These are phyloP conservation scores for Saccharomycopsis hybrid DNA, from an alignment of 1,139 yeast species.

Conservation along the genomic window DNA sequence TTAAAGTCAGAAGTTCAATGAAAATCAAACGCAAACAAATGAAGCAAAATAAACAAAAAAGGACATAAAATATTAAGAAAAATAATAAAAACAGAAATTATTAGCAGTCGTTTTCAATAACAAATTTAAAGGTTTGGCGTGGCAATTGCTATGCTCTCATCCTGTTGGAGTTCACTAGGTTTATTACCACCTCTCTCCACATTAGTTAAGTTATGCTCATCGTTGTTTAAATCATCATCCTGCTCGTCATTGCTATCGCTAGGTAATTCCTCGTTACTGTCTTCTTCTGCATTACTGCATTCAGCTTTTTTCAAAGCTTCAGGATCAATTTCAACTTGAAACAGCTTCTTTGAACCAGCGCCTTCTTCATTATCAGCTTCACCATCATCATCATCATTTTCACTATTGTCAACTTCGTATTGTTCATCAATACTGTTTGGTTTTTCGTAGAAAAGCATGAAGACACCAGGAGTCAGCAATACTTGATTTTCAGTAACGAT, in stretches of 20 bases:
- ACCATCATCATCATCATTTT: constrained; percentile 6
- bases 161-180: constrained; percentile 3
- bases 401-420: no score
- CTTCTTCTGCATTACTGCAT: not conserved
- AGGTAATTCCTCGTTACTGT: not conserved
- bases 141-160: constrained; percentile 13
- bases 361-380: constrained; percentile 14
- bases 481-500: constrained; percentile 78
- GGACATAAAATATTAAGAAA: no score
- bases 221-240: not conserved
- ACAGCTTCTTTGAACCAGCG: not conserved
- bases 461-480: constrained; percentile 75
- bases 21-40: no score
- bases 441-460: constrained; percentile 83
- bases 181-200: no score
- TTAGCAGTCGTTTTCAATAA: no score
- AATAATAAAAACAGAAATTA: no score
- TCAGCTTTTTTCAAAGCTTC: constrained; percentile 76
- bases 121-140: constrained; percentile 9
- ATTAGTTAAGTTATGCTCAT: no score
- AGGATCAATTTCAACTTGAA: constrained; percentile 42
- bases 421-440: constrained; percentile 34
- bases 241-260: not conserved
- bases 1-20: no score
- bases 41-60: no score